Base-by-base conservation (phyloP, 805 yeast species). In the Ogataea pignaliae region DNA sequence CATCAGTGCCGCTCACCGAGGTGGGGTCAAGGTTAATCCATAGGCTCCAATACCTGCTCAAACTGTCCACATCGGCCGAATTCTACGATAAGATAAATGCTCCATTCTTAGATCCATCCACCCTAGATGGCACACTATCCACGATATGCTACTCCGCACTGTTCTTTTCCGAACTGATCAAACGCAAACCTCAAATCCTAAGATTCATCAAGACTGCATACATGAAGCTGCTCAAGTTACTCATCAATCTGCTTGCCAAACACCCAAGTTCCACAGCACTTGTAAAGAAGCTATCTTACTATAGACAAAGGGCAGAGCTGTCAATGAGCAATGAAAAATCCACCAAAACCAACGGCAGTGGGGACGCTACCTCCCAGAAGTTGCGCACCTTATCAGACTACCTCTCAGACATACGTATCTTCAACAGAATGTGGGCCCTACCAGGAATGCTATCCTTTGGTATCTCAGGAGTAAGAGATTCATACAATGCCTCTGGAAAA, bases 361-460 rank as follows among this genome's bases (percentile, higher is more conserved):
- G 17, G 16, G 28, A 38, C 6, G 13, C 29, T 3, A 13, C 39
- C 5, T 48, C 61, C 3, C 36, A 45, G 10, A 63, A 56, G 35
- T 37, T 61, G 28, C 47, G 52, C 31, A 37, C 41, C 5, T 26
- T 66, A 17, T 65, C 70, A 2, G 48, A 53, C 3, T 66, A 66
- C 39, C 39, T 66, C 3, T 55, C 69, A 12, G 70, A 64, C 43
- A 47, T 66, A 5, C 55, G 71, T 30, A 64, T 65, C 17, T 66
- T 66, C 50, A 59, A 62, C 41, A 51, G 71, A 38, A 57, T 65
- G 57, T 66, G 68, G 63, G 66, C 62, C 6, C 39, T 62, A 16
- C 65, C 69, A 12, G 56, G 56, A 18, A 39, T 58, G 31, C 43
- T 59, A 42, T 48, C 61, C 11, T 56, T 50, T 44, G 55, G 59